Evolutionary conservation across 2,329 filamentous ascomycete genomes (phyloP).

Genomic region (Calonectria leucothoes): DNA sequence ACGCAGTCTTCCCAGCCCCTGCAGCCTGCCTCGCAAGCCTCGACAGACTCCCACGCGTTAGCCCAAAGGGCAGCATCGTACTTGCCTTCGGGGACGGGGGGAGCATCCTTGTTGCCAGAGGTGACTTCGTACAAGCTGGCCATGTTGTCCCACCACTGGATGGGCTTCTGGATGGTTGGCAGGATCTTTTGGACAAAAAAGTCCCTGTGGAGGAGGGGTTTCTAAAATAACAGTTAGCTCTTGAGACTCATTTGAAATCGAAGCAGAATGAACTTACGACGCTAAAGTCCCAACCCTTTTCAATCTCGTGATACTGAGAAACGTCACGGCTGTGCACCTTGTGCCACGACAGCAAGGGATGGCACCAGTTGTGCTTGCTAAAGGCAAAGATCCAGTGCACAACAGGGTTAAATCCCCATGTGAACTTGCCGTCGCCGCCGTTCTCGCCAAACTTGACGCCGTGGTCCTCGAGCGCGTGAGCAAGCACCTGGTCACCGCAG

Average conservation of each 20-base stretch:
- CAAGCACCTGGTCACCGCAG: slow-evolving; percentile 41
- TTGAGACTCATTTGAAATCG: not conserved
- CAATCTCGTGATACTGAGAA: slow-evolving; percentile 35
- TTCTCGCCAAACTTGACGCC: slow-evolving; percentile 41
- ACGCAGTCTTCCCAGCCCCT: slow-evolving; percentile 31
- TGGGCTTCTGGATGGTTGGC: slow-evolving; percentile 27
- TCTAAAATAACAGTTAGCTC: slow-evolving; percentile 1
- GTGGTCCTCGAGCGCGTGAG: slow-evolving; percentile 31
- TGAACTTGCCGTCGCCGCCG: slow-evolving; percentile 39
- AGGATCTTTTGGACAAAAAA: slow-evolving; percentile 37
- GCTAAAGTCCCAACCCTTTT: slow-evolving; percentile 37
- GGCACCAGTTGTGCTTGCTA: slow-evolving; percentile 38
- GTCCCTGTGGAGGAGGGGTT: slow-evolving; percentile 37
- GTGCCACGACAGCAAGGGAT: slow-evolving; percentile 40
- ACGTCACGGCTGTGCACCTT: slow-evolving; percentile 41
- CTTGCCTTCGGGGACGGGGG: slow-evolving; percentile 24
- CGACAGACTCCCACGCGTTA: slow-evolving; percentile 36
- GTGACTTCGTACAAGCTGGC: slow-evolving; percentile 33
- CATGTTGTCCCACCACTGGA: slow-evolving; percentile 41
- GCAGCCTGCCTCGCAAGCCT: slow-evolving; percentile 37
- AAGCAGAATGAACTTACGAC: slow-evolving; percentile 18
- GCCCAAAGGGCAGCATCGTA: slow-evolving; percentile 30
- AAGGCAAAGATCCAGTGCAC: slow-evolving; percentile 41
- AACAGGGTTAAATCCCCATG: slow-evolving; percentile 40
- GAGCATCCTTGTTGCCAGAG: slow-evolving; percentile 34